Evolutionary conservation across 1,284 basidiomycete species (phyloP).

Genomic region (Pascua sp.): DNA sequence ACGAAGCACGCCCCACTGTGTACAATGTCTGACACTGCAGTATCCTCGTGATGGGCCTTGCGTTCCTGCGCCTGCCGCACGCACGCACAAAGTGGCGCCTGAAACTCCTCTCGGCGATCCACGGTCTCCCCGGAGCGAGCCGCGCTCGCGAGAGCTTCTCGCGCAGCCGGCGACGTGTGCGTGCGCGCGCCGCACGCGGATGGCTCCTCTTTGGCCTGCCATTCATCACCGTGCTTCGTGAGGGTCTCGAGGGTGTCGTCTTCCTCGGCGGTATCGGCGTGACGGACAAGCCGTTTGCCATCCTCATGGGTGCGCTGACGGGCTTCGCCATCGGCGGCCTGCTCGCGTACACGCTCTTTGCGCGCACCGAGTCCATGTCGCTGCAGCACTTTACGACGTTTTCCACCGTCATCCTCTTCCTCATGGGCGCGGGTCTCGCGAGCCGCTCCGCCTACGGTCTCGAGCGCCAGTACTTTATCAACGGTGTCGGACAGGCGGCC

Average conservation of each 20-base stretch:
- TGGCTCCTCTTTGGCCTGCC: slow-evolving; percentile 74
- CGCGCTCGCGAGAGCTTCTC: neutral
- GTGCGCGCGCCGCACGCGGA: slow-evolving; percentile 17
- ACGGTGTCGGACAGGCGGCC: slow-evolving; percentile 62
- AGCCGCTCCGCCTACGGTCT: slow-evolving; percentile 66
- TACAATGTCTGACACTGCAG: slow-evolving; percentile 5
- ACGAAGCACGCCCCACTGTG: neutral
- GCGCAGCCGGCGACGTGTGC: slow-evolving; percentile 6
- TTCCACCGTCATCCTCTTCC: slow-evolving; percentile 78
- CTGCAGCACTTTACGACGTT: slow-evolving; percentile 71
- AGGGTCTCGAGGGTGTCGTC: slow-evolving; percentile 84
- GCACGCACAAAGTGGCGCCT: slow-evolving; percentile 82
- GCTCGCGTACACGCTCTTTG: slow-evolving; percentile 47
- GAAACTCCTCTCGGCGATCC: slow-evolving; percentile 73
- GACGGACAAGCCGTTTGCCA: slow-evolving; percentile 51
- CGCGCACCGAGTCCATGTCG: slow-evolving; percentile 38
- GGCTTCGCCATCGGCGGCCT: slow-evolving; percentile 65
- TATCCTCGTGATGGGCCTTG: slow-evolving; percentile 61
- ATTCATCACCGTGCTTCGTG: slow-evolving; percentile 79
- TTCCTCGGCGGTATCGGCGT: slow-evolving; percentile 72
- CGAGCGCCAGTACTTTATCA: slow-evolving; percentile 63
- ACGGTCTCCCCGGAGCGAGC: slow-evolving; percentile 39
- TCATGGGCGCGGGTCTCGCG: slow-evolving; percentile 84
- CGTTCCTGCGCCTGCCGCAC: slow-evolving; percentile 68
- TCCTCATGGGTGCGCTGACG: slow-evolving; percentile 62